phyloP scores from a whole-genome alignment of 1,284 basidiomycete species.

The Phylloboletellus chloephorus region DNA sequence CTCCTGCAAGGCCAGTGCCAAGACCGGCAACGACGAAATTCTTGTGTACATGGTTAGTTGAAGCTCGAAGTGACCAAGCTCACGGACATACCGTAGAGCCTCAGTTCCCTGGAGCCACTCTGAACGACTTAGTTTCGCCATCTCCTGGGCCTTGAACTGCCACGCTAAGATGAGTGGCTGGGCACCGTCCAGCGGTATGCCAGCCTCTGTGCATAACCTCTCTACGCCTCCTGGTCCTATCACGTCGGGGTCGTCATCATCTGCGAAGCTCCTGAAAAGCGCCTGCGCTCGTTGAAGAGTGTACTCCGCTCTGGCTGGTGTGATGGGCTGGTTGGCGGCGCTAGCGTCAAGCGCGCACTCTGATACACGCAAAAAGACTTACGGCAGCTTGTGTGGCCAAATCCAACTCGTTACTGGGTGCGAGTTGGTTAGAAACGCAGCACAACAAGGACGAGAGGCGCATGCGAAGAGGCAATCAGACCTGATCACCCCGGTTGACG shows the following conservation, averaged over 20 bases:
- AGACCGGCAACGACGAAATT: slow-evolving; percentile 48
- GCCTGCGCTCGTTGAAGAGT: slow-evolving; percentile 42
- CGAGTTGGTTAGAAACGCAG: slow-evolving; percentile 46
- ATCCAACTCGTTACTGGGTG: slow-evolving; percentile 43
- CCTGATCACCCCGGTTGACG: slow-evolving; percentile 18
- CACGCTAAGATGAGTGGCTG: slow-evolving; percentile 67
- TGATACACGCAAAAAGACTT: slow-evolving; percentile 8
- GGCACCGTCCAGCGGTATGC: slow-evolving; percentile 63
- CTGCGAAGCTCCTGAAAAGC: slow-evolving; percentile 62
- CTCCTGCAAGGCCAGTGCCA: slow-evolving; percentile 51
- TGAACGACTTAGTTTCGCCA: slow-evolving; percentile 59
- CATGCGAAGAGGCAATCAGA: slow-evolving; percentile 36
- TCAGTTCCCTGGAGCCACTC: slow-evolving; percentile 64
- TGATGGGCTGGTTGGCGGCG: slow-evolving; percentile 8
- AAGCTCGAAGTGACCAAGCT: background rate
- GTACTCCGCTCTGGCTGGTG: slow-evolving; percentile 41
- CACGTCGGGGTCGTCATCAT: slow-evolving; percentile 48
- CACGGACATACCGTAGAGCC: slow-evolving; percentile 47
- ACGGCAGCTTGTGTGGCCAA: slow-evolving; percentile 23
- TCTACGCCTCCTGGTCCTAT: slow-evolving; percentile 69
- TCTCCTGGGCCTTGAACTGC: slow-evolving; percentile 61
- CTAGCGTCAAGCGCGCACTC: slow-evolving; percentile 1
- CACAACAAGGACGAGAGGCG: slow-evolving; percentile 46
- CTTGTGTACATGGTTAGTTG: slow-evolving; percentile 34
- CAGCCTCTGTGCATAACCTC: slow-evolving; percentile 56